These are phyloP conservation scores for Lepidium aucheri DNA, from an alignment of 345 rosid genomes.

Conservation along the genomic window DNA sequence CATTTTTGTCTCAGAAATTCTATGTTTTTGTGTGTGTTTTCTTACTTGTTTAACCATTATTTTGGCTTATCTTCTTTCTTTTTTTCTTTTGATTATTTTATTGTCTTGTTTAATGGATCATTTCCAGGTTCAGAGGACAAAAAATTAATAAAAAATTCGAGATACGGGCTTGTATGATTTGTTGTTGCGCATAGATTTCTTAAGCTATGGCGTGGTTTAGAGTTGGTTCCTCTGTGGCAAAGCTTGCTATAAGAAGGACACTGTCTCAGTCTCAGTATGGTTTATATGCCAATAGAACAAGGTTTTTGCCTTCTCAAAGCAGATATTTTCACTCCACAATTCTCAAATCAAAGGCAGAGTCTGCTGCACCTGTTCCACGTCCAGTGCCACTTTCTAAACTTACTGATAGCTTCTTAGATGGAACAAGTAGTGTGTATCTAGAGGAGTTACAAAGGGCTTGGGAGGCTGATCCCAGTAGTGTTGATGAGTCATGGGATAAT, in stretches of 20 bases:
- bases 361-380: constrained; percentile 58
- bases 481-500: constrained; percentile 85
- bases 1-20: background rate
- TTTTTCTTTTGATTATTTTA: background rate
- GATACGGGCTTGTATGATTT: background rate
- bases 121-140: background rate
- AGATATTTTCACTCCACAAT: constrained; percentile 46
- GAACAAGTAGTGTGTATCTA: constrained; percentile 66
- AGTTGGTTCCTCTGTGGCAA: constrained; percentile 50
- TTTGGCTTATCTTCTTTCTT: background rate
- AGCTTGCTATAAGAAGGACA: constrained; percentile 56
- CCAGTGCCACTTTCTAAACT: constrained; percentile 74
- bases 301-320: constrained; percentile 34
- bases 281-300: constrained; percentile 35
- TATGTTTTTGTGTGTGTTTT: background rate
- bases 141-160: background rate
- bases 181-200: background rate
- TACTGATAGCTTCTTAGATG: constrained; percentile 72
- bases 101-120: constrained; percentile 1
- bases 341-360: constrained; percentile 45
- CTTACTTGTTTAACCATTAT: background rate
- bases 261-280: constrained; percentile 47
- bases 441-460: constrained; percentile 79
- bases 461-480: constrained; percentile 69
- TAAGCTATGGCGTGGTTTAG: constrained; percentile 63